Conservation (phyloP, 345 rosid species). For the Gossypium australe region DNA sequence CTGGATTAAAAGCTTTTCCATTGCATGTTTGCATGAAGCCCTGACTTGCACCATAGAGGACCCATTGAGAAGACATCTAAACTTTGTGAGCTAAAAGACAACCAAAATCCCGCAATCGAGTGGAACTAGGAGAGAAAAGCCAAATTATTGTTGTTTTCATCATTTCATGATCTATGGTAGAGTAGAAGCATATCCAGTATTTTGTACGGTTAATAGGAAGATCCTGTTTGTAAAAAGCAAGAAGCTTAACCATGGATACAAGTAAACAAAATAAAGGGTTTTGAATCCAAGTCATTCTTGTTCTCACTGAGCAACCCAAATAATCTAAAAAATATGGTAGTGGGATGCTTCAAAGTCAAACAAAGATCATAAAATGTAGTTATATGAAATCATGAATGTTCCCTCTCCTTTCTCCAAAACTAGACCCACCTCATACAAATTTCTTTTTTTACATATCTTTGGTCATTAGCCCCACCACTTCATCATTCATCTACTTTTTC, state of each 20-base stretch:
- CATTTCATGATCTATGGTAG: background rate
- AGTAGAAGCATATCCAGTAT: too few relatives aligned
- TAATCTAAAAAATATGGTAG: background rate
- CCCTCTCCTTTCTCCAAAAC: background rate
- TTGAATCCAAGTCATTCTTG: too few relatives aligned
- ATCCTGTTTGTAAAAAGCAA: too few relatives aligned
- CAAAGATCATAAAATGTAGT: background rate
- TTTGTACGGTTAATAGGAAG: too few relatives aligned
- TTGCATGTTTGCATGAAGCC: slow-evolving; percentile 3
- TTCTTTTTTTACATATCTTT: background rate
- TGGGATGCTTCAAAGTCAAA: slow-evolving; percentile 11
- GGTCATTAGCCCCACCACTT: slow-evolving; percentile 6
- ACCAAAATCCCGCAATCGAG: background rate
- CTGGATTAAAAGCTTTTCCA: background rate
- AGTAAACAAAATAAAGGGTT: too few relatives aligned
- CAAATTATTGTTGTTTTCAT: background rate
- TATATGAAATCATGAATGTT: slow-evolving; percentile 15
- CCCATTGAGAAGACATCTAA: background rate
- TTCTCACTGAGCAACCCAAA: background rate
- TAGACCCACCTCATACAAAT: slow-evolving; percentile 5
- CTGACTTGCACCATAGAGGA: background rate
- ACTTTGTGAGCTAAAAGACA: background rate
- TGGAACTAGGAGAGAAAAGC: background rate
- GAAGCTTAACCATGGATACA: too few relatives aligned
- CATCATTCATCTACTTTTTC: slow-evolving; percentile 10